Conservation (phyloP, 1,284 basidiomycete genomes). For the Ustilago vetiveriae region DNA sequence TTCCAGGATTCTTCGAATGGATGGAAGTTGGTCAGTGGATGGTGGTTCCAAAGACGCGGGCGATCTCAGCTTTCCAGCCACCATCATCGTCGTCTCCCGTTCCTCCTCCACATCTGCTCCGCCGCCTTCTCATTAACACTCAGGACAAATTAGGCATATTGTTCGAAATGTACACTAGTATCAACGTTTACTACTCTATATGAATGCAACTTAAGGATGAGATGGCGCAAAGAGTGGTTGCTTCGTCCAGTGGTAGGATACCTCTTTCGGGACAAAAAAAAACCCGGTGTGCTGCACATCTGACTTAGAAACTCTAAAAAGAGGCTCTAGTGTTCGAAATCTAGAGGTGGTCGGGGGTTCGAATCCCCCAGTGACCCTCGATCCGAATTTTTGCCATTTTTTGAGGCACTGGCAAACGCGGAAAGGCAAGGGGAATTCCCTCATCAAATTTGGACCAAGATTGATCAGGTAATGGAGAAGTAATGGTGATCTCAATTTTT, state of each 20-base stretch:
- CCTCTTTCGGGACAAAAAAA: constrained; percentile 37
- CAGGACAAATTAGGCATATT: no score
- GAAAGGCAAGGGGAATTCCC: constrained; percentile 1
- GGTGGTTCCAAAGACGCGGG: no score
- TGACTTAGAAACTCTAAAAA: no score
- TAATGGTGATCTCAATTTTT: constrained; percentile 7
- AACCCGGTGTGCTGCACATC: constrained; percentile 31
- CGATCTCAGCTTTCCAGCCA: no score
- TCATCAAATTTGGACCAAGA: constrained; percentile 10
- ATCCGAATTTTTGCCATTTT: constrained; percentile 5
- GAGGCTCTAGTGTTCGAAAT: constrained; percentile 6
- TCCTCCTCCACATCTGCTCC: no score
- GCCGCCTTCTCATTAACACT: no score
- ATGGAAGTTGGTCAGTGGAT: no score
- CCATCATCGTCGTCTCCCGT: no score
- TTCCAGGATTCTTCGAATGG: neutral
- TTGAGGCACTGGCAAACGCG: constrained; percentile 1
- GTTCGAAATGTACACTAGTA: no score
- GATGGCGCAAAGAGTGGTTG: constrained; percentile 15
- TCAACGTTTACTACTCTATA: neutral
- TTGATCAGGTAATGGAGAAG: constrained; percentile 12
- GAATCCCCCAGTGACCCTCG: constrained; percentile 40
- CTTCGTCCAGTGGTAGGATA: constrained; percentile 52
- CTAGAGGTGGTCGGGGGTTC: constrained; percentile 48
- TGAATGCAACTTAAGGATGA: neutral